A percentile compares a stretch with the other conserved stretches of the same genome.
Conservation (phyloP, 306 rosid genomes). For the Crotalaria pallida region DNA sequence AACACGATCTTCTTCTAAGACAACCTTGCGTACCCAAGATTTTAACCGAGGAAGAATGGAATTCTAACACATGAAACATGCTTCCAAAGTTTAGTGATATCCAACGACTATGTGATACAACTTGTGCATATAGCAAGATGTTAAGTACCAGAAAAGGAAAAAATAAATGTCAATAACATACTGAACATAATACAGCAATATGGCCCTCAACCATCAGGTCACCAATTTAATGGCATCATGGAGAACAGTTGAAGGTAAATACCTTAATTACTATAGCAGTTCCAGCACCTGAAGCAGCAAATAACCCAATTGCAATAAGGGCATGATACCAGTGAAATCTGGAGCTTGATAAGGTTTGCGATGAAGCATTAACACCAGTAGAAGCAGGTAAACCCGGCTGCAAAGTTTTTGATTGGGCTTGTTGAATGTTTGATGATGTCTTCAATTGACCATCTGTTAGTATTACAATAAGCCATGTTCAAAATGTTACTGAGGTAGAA, state of each 20-base stretch:
- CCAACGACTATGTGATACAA: slow-evolving; percentile 13
- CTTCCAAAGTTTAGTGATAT: slow-evolving; percentile 18
- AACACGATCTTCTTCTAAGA: slow-evolving; percentile 52
- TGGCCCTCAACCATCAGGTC: background rate
- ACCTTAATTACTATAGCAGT: slow-evolving; percentile 80
- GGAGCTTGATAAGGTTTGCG: slow-evolving; percentile 36
- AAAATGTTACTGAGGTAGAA: slow-evolving; percentile 9
- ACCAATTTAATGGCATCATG: slow-evolving; percentile 7
- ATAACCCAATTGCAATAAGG: slow-evolving; percentile 59
- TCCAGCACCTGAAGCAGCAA: slow-evolving; percentile 86
- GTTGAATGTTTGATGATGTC: slow-evolving; percentile 45
- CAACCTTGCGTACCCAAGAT: slow-evolving; percentile 90
- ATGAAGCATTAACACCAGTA: slow-evolving; percentile 29
- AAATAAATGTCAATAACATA: slow-evolving; percentile 17
- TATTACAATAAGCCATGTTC: slow-evolving; percentile 19
- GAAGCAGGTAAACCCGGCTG: slow-evolving; percentile 53
- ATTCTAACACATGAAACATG: slow-evolving; percentile 50
- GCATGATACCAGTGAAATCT: slow-evolving; percentile 90
- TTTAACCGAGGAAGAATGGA: slow-evolving; percentile 77
- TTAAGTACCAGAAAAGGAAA: slow-evolving; percentile 13
- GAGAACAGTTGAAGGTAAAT: slow-evolving; percentile 16
- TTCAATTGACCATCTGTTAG: slow-evolving; percentile 53
- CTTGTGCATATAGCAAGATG: background rate
- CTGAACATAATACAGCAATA: slow-evolving; percentile 5
- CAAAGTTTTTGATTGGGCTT: slow-evolving; percentile 40